Evolutionary conservation across 2,329 filamentous ascomycete species (phyloP).

Genomic region (Ascochyta lentis): DNA sequence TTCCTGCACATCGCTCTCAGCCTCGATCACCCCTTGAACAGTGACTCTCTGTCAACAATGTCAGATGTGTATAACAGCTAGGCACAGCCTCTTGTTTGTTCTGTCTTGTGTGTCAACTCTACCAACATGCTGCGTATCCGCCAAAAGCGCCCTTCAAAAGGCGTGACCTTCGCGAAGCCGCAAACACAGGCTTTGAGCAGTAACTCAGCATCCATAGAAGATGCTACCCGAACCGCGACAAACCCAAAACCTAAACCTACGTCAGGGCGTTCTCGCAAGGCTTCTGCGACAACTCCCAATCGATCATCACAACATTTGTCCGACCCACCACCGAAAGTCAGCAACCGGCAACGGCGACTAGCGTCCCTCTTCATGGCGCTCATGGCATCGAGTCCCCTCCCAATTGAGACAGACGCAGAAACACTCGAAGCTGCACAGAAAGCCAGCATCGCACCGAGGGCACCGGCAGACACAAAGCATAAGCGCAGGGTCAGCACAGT

Average conservation of each 20-base stretch:
- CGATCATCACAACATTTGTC: background rate
- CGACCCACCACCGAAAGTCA: background rate
- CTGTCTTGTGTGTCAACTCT: background rate
- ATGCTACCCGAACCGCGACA: background rate
- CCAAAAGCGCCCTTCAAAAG: constrained; percentile 7
- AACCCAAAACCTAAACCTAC: background rate
- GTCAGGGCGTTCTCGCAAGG: background rate
- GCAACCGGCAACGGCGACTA: constrained; percentile 23
- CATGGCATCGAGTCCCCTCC: constrained; percentile 23
- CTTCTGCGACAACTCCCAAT: background rate
- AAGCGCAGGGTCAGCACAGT: constrained; percentile 2
- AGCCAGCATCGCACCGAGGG: constrained; percentile 13
- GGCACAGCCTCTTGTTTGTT: background rate
- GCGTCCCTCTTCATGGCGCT: constrained; percentile 28
- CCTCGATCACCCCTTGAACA: constrained; percentile 16
- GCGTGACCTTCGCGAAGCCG: background rate
- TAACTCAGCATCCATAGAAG: background rate
- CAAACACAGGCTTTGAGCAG: constrained; percentile 2
- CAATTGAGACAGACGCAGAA: constrained; percentile 25
- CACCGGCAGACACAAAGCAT: background rate
- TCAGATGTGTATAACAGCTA: constrained; percentile 13
- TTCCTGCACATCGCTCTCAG: constrained; percentile 19
- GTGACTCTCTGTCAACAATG: background rate
- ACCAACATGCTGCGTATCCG: constrained; percentile 8
- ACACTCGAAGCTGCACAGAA: constrained; percentile 25